Evolutionary conservation across 164 flowering plant species (phyloP), one percentile per base, ranked within the genome.

Genomic region (Brasenia schreberi): DNA sequence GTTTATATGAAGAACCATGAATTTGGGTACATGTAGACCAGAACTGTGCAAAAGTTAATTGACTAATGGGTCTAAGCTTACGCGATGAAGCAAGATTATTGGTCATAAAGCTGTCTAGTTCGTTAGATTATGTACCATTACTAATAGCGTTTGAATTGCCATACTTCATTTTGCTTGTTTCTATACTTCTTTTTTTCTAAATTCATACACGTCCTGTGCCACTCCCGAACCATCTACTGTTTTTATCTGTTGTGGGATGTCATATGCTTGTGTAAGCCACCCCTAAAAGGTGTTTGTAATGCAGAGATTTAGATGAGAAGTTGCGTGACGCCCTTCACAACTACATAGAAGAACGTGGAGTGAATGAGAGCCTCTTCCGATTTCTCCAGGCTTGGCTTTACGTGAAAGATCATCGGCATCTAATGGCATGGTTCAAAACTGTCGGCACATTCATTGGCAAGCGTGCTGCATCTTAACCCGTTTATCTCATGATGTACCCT

Each of bases 321-420:
- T 72, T 81, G 78, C 82, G 84, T 72, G 92, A 89, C 72, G 82
- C 81, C 5, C 66, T 94, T 64, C 90, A 89, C 69, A 70, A 69
- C 42, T 95, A 75, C 81, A 79, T 91, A 42, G 86, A 87, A 45
- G 90, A 85, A 74, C 87, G 97, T 65, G 99, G 99, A 17, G 77
- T 94, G 66, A 80, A 84, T 67, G 96, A 85, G 70, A 82, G 73
- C 64, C 92, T 95, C 43, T 91, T 91, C 67, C 82, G 83, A 56
- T 95, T 89, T 79, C 90, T 95, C 74, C 97, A 86, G 70, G 94
- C 97, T 68, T 95, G 97, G 97, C 88, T 95, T 19, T 92, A 92
- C 69, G 96, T 95, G 69, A 95, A 87, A 78, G 96, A 92, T 69
- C 90, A 89, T 69, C 79, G 96, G 60, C 82, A 80, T 73, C 87